Evolutionary conservation across 163 green algal species (phyloP).

Genomic region (Chlamydomonas reinhardtii): DNA sequence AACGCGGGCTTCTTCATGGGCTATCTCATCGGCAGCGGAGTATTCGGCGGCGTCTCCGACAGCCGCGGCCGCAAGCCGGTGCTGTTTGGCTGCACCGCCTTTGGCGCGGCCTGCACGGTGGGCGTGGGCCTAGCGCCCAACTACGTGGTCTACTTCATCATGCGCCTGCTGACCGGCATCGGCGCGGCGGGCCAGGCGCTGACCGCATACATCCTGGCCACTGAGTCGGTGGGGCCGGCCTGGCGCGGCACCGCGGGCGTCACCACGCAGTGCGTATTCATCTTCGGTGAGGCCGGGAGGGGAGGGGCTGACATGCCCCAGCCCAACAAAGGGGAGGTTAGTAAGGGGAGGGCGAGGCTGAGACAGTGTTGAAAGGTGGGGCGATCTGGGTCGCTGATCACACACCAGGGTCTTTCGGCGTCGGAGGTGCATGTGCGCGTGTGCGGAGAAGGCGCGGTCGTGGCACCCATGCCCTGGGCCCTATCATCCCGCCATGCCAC

Average conservation of each 20-base stretch:
- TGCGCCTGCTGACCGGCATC: slow-evolving; percentile 49
- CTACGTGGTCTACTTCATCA: slow-evolving; percentile 48
- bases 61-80: slow-evolving; percentile 30
- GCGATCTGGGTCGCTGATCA: neutral
- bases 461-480: too few species aligned
- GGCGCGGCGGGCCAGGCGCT: slow-evolving; percentile 51
- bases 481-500: too few species aligned
- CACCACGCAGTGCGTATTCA: slow-evolving; percentile 49
- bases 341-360: too few species aligned
- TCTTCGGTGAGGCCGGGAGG: slow-evolving; percentile 7
- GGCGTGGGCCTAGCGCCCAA: slow-evolving; percentile 26
- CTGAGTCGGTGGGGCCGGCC: slow-evolving; percentile 42
- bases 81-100: slow-evolving; percentile 37
- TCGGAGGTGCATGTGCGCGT: too few species aligned
- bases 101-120: slow-evolving; percentile 25
- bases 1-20: slow-evolving; percentile 52
- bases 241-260: slow-evolving; percentile 46
- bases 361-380: too few species aligned
- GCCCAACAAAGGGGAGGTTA: too few species aligned
- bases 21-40: slow-evolving; percentile 49
- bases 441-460: too few species aligned
- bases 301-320: too few species aligned
- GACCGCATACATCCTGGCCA: slow-evolving; percentile 48
- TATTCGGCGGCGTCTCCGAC: slow-evolving; percentile 34
- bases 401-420: too few species aligned